Percentiles rank a stretch among this genome's conserved stretches.
Conservation (phyloP, 2,329 filamentous ascomycete genomes). For the Passalora sequoiae region DNA sequence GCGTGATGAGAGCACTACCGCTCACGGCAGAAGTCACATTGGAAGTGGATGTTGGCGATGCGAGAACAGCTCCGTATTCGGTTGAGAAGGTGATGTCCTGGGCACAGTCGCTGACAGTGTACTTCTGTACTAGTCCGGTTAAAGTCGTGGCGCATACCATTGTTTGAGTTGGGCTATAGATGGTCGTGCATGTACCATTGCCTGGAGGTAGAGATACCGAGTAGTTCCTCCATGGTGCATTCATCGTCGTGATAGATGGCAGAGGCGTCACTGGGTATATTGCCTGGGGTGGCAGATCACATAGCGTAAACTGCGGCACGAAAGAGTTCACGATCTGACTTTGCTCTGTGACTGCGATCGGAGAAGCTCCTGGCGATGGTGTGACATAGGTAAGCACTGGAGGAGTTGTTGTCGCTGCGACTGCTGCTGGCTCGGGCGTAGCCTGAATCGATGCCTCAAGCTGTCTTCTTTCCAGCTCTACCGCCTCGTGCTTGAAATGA, state of each 20-base stretch:
- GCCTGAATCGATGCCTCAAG: slow-evolving; percentile 18
- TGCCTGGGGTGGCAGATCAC: slow-evolving; percentile 37
- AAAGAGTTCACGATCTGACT: slow-evolving; percentile 43
- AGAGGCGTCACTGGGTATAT: slow-evolving; percentile 27
- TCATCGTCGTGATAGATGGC: slow-evolving; percentile 26
- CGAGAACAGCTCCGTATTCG: slow-evolving; percentile 40
- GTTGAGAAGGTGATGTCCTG: slow-evolving; percentile 46
- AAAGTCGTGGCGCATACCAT: slow-evolving; percentile 43
- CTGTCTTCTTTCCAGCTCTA: slow-evolving; percentile 25
- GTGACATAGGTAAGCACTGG: slow-evolving; percentile 36
- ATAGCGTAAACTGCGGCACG: slow-evolving; percentile 41
- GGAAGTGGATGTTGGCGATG: slow-evolving; percentile 32
- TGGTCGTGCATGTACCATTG: slow-evolving; percentile 37
- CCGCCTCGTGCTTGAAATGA: slow-evolving; percentile 30
- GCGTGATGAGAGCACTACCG: no score
- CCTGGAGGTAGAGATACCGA: slow-evolving; percentile 32
- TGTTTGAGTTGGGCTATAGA: slow-evolving; percentile 38
- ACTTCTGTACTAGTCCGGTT: slow-evolving; percentile 37
- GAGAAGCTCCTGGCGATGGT: slow-evolving; percentile 40
- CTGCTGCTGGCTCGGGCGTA: slow-evolving; percentile 13
- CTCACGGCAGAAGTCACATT: slow-evolving; percentile 7
- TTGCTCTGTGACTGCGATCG: slow-evolving; percentile 38
- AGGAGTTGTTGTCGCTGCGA: slow-evolving; percentile 17
- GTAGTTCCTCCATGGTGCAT: slow-evolving; percentile 37
- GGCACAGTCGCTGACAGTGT: slow-evolving; percentile 40